Evolutionary conservation across 352 stramenopile genomes (phyloP).

Genomic region (Globisporangium perplexum): DNA sequence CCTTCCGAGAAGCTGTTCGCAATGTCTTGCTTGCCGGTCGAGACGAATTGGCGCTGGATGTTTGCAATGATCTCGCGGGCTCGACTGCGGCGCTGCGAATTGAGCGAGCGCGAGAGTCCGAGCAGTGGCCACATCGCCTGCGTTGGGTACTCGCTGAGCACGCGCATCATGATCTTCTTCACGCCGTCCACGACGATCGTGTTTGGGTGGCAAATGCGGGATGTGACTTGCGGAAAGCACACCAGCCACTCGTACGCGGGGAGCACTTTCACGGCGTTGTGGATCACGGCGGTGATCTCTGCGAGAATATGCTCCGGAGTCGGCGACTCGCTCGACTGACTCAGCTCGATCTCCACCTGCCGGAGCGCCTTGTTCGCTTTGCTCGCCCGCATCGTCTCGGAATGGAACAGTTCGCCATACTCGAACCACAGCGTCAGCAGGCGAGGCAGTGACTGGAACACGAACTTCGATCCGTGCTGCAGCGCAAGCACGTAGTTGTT

Average conservation of each 20-base stretch:
- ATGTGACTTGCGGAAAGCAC: slow-evolving; percentile 97
- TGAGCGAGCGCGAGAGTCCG: slow-evolving; percentile 91
- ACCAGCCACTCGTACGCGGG: slow-evolving; percentile 95
- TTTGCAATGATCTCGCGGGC: slow-evolving; percentile 60
- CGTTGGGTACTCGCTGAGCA: slow-evolving; percentile 92
- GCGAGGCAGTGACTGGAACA: slow-evolving; percentile 96
- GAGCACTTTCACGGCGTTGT: slow-evolving; percentile 45
- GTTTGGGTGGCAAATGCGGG: slow-evolving; percentile 90
- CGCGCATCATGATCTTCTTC: slow-evolving; percentile 90
- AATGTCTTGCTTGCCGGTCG: slow-evolving; percentile 53
- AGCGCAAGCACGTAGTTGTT: slow-evolving; percentile 91
- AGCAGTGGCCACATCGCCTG: slow-evolving; percentile 97
- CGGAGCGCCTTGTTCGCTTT: slow-evolving; percentile 59
- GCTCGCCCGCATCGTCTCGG: slow-evolving; percentile 15
- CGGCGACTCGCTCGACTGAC: slow-evolving; percentile 29
- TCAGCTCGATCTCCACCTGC: slow-evolving; percentile 51
- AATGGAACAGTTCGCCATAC: slow-evolving; percentile 83
- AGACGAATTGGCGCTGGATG: slow-evolving; percentile 63
- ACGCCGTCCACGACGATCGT: slow-evolving; percentile 84
- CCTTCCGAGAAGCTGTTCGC: slow-evolving; percentile 84
- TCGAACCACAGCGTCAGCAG: slow-evolving; percentile 98
- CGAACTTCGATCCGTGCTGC: slow-evolving; percentile 89
- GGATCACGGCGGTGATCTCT: slow-evolving; percentile 60
- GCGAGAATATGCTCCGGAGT: slow-evolving; percentile 48
- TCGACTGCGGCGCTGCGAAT: slow-evolving; percentile 56